Evolutionary conservation across 306 rosid species (phyloP).

Genomic region (Cucurbita moschata): DNA sequence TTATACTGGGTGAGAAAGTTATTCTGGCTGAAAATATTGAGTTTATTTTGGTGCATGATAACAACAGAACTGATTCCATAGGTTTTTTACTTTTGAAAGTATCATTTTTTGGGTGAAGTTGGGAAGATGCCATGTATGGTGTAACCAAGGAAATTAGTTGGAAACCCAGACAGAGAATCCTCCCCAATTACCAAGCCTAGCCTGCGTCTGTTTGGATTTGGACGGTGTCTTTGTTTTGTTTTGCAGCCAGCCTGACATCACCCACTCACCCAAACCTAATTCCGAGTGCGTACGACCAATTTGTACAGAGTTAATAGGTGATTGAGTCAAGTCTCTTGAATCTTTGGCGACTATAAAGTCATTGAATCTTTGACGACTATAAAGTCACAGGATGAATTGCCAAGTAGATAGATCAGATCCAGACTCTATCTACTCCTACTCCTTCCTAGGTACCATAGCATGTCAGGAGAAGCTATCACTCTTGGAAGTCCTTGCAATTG

Average conservation of each 20-base stretch:
- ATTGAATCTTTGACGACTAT: too few relatives aligned
- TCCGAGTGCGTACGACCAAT: neutral
- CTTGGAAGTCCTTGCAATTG: too few relatives aligned
- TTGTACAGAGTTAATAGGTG: too few relatives aligned
- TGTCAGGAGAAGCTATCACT: too few relatives aligned
- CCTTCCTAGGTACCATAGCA: too few relatives aligned
- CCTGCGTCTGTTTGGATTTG: neutral
- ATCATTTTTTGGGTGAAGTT: neutral
- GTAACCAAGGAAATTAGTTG: neutral
- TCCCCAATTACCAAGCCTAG: neutral
- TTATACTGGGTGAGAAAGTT: too few relatives aligned
- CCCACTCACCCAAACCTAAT: neutral
- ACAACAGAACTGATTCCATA: neutral
- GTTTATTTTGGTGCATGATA: too few relatives aligned
- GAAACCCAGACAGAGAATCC: neutral
- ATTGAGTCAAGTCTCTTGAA: too few relatives aligned
- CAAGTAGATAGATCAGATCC: too few relatives aligned
- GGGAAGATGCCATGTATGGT: neutral
- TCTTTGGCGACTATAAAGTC: too few relatives aligned
- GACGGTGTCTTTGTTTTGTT: neutral
- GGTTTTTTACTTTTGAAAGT: too few relatives aligned
- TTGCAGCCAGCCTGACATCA: neutral
- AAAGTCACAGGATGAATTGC: too few relatives aligned
- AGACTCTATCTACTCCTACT: fast-evolving
- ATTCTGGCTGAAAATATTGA: neutral